Evolutionary conservation across 2,329 filamentous ascomycete species (phyloP), one percentile per base, ranked within the genome.

Genomic region (Stagonosporopsis cucurbitacearum): DNA sequence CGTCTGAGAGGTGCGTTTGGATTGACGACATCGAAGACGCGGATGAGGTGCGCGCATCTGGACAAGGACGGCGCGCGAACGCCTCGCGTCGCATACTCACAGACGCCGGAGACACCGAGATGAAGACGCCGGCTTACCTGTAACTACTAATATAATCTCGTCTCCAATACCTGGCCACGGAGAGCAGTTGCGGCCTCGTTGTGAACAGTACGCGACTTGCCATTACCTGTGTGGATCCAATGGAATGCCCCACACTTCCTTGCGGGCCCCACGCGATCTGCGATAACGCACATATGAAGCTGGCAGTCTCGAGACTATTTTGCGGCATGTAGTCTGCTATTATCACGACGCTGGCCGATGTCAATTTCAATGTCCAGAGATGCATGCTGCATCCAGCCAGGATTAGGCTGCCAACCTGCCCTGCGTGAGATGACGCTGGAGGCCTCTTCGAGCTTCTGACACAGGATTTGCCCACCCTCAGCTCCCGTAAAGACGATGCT

Each of bases 11-110:
- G 48, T 37, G 47, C 52, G 39, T 41, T 25, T n/a, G 17, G 17
- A 40, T 50, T 59, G 48, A 49, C 49, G 57, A 56, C 57, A 57
- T 56, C 32, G 23, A 23, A 20, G 13, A n/a, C 37, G 30, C 30
- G 15, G 28, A 59, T 59, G 57, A 57, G 52, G 57, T 59, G 56
- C 56, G 56, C 56, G 50, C 51, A 45, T 23, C 42, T 45, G 42
- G 28, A 22, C 39, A 33, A 12, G 15, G 30, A 26, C 39, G 17
- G 15, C 26, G 9, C 26, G 35, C 40, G 22, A 36, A 15, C 15
- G 12, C 32, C 30, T 40, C 33, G 26, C 26, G 20, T 45, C 26
- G 40, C 40, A 17, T n/a, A n/a, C 23, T n/a, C 25, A 20, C 17
- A 33, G 39, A 50, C 32, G 22, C 48, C 48, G 48, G 30, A 35